Evolutionary conservation across 1,284 basidiomycete species (phyloP), one percentile per base, ranked within the genome.

Genomic region (Ganoderma multipileum): DNA sequence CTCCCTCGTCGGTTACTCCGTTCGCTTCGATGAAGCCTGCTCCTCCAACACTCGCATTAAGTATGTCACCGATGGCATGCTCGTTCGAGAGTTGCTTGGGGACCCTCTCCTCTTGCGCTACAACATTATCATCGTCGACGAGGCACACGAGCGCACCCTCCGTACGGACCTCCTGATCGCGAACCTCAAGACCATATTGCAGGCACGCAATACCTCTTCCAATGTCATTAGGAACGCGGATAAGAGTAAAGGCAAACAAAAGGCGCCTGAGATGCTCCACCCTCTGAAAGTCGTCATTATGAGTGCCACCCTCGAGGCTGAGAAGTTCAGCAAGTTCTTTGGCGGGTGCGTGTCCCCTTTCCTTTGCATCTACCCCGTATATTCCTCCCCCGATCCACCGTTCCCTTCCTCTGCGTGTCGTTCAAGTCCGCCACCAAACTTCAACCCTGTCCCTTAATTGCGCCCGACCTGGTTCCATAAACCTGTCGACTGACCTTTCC

Each of bases 51-150:
- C 98, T 0, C 87, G 91, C 42, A 92, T 99, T 79, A 96, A 98
- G 79, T 99, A 96, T 80, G 87, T 97, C 79, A 99, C 97, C 28
- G 98, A 99, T 76, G 97, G 97, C 76, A 97, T 98, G 89, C 90
- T 99, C 73, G 91, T 98, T 47, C 90, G 97, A 67, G 97, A 96
- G 82, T 89, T 97, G 68, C 85, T 97, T 70, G 89, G 86, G 62
- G 93, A 96, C 76, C 84, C 87, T 26, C 81, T 93, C n/a, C 84
- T 99, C 61, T 89, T 89, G 65, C 89, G 88, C 59, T 99, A 99
- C 81, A 95, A 94, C 75, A 89, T 97, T 18, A 86, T 99, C 67
- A 88, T 99, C 70, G 91, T 99, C 63, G 97, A 99, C 78, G 97
- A 99, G 79, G 97, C 97, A 2, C 98, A 99, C 82, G 97, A 99